phyloP scores from a whole-genome alignment of 1,284 basidiomycete genomes.

The Naganishia cerealis region DNA sequence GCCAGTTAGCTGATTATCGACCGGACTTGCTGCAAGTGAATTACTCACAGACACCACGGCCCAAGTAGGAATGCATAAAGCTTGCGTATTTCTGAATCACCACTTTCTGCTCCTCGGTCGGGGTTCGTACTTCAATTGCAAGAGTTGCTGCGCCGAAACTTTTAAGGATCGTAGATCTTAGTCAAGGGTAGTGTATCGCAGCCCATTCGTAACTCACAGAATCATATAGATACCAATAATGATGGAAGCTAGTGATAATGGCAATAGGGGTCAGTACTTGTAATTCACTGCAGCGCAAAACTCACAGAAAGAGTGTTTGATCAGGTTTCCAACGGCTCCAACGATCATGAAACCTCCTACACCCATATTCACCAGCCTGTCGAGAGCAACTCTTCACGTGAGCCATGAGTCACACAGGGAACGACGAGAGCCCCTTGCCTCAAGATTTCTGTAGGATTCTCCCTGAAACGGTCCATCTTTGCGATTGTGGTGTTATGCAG shows the following conservation, averaged over 20 bases:
- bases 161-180: neutral
- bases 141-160: constrained; percentile 45
- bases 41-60: constrained; percentile 54
- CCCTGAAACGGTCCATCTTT: constrained; percentile 49
- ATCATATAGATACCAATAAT: constrained; percentile 27
- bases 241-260: constrained; percentile 3
- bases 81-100: constrained; percentile 52
- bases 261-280: neutral
- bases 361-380: constrained; percentile 51
- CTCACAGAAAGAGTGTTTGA: constrained; percentile 51
- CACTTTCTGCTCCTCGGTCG: constrained; percentile 49
- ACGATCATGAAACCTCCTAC: constrained; percentile 51
- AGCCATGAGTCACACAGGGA: neutral
- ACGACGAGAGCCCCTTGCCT: constrained; percentile 39
- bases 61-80: constrained; percentile 54
- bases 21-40: neutral
- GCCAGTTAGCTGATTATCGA: neutral
- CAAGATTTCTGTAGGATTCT: constrained; percentile 52
- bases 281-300: constrained; percentile 37
- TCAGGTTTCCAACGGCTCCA: constrained; percentile 50
- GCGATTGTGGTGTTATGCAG: neutral
- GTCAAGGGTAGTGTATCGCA: neutral
- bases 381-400: neutral
- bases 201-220: constrained; percentile 23
- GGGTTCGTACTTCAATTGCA: constrained; percentile 48